Evolutionary conservation across 2,329 filamentous ascomycete genomes (phyloP), one percentile per base, ranked within the genome.

Genomic region (Scytalidium lignicola): DNA sequence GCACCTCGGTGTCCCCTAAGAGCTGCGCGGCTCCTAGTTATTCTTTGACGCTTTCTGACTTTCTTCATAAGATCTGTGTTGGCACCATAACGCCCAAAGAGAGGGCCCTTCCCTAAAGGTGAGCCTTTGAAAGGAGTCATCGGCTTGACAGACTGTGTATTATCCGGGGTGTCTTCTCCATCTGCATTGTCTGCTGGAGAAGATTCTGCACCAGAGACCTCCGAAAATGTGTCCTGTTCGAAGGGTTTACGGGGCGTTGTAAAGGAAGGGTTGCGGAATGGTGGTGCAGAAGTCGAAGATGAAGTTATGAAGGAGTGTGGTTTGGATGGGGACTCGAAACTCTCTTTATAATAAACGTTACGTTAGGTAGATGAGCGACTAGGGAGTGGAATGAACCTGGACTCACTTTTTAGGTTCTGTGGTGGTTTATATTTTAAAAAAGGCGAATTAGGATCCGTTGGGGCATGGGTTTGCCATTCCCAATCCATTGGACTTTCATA

Each of bases 401-500:
- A 53, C 55, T 48, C 50, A 64, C 62, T 45, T 47, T 60, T 62
- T 15, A 57, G 55, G 18, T 57, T 55, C 37, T 52, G 49, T 18
- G 58, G 55, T 15, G 55, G 49, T 37, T 72, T 70, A 32, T 76
- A 72, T 54, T 80, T 77, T 18, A 75, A 71, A 63, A 84, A 85
- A 2, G 82, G 82, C 55, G 80, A 83, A 9, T 78, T 79, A 17
- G 74, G 74, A 65, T 85, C 82, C 52, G 80, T 65, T 17, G 79
- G 80, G 1, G 75, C 79, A 43, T 70, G 65, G 22, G 71, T 73
- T 58, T 83, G 75, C 63, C 81, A 85, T 62, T 85, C 79, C 78
- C 79, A 85, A 58, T 85, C 82, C 82, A 85, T 85, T 54, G 72
- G 80, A 53, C 78, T 72, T 65, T 84, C 80, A 55, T 71, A 76